These are phyloP conservation scores for Drechslera avenae DNA, from an alignment of 2,329 filamentous ascomycete species.

Conservation along the genomic window DNA sequence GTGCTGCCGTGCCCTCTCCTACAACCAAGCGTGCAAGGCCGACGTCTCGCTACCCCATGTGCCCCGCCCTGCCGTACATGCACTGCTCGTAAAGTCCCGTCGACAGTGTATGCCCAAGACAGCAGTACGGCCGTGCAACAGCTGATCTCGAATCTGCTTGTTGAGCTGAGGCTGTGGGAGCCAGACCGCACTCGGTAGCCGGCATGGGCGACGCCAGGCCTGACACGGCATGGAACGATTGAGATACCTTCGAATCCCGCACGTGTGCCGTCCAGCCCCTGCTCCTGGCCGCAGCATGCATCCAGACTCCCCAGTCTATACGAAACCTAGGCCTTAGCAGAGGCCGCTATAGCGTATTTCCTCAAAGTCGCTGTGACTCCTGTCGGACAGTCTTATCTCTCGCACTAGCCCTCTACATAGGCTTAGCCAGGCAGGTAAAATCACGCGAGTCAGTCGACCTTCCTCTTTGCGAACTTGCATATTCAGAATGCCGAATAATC, in stretches of 20 bases:
- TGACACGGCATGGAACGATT: too few relatives aligned
- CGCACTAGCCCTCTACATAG: not conserved
- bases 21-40: too few relatives aligned
- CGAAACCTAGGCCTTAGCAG: not conserved
- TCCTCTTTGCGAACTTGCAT: conserved; percentile 3
- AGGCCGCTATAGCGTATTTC: not conserved
- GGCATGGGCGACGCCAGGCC: too few relatives aligned
- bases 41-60: too few relatives aligned
- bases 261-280: not conserved
- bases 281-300: not conserved
- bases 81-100: too few relatives aligned
- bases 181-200: too few relatives aligned
- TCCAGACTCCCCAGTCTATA: not conserved
- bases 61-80: too few relatives aligned
- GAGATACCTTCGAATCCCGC: not conserved
- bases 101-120: too few relatives aligned
- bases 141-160: too few relatives aligned
- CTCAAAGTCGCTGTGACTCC: not conserved
- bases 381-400: conserved; percentile 7
- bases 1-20: too few relatives aligned
- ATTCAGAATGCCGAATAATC: not conserved
- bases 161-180: too few relatives aligned
- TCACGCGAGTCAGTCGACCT: conserved; percentile 6
- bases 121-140: too few relatives aligned
- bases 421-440: conserved; percentile 1